Percentiles rank a stretch among this genome's conserved stretches.
Evolutionary conservation across 805 yeast species (phyloP).

Genomic region (Peterozyma toletana): DNA sequence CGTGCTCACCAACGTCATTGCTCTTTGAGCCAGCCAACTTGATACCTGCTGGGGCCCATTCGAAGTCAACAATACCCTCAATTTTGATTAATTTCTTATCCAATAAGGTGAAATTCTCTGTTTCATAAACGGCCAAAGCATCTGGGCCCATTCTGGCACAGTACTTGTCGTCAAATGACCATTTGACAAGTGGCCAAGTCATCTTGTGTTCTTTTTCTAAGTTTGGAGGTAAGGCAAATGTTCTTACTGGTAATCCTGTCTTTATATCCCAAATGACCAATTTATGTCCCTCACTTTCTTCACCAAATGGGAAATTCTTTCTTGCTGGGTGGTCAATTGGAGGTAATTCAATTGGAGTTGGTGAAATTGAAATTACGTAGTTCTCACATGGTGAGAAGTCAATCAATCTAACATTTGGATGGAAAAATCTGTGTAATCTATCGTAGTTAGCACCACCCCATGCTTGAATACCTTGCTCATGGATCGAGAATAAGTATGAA

Average conservation of each 20-base stretch:
- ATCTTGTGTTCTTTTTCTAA: slow-evolving; percentile 57
- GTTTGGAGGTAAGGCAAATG: slow-evolving; percentile 83
- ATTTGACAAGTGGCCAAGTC: slow-evolving; percentile 95
- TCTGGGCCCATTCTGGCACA: slow-evolving; percentile 95
- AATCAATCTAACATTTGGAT: slow-evolving; percentile 81
- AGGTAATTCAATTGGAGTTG: slow-evolving; percentile 71
- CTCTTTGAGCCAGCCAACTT: slow-evolving; percentile 48
- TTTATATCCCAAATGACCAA: slow-evolving; percentile 88
- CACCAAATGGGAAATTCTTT: slow-evolving; percentile 72
- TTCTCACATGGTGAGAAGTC: slow-evolving; percentile 92
- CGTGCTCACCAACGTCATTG: slow-evolving; percentile 47
- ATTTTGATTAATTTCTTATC: slow-evolving; percentile 82
- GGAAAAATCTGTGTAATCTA: slow-evolving; percentile 71
- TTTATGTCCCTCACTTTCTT: slow-evolving; percentile 87
- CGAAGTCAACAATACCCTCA: slow-evolving; percentile 83
- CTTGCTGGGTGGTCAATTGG: slow-evolving; percentile 58
- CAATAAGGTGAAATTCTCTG: slow-evolving; percentile 66
- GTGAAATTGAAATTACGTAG: slow-evolving; percentile 84
- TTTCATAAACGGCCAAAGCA: slow-evolving; percentile 85
- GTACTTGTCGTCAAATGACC: slow-evolving; percentile 89
- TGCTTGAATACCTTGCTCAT: slow-evolving; percentile 89
- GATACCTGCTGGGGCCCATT: slow-evolving; percentile 90
- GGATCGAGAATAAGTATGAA: slow-evolving; percentile 77
- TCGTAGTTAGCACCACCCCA: slow-evolving; percentile 90
- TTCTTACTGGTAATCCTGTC: slow-evolving; percentile 77